Evolutionary conservation across 441 rosid genomes (phyloP).

Genomic region (Syzygium syzygioides): DNA sequence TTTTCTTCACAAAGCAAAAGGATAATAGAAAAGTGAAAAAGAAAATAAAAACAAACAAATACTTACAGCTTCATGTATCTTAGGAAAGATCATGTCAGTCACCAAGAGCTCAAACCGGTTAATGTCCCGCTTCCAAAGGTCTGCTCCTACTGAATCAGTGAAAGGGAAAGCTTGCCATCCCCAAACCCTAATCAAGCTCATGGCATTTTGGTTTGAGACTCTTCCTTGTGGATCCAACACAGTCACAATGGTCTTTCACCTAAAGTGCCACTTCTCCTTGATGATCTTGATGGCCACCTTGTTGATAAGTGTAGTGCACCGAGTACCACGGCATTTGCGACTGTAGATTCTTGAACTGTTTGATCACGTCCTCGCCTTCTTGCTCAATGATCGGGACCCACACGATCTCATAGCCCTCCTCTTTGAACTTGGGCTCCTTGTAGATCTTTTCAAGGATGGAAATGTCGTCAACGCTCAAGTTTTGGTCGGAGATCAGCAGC

Average conservation of each 20-base stretch:
- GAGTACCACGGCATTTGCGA: constrained; percentile 9
- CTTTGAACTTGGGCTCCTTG: background rate
- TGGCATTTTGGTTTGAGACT: background rate
- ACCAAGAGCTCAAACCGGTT: background rate
- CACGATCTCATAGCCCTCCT: background rate
- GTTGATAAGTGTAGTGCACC: background rate
- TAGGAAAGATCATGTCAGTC: background rate
- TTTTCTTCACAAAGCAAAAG: too few species aligned
- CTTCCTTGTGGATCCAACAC: constrained; percentile 3
- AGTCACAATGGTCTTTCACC: background rate
- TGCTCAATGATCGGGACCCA: background rate
- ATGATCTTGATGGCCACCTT: background rate
- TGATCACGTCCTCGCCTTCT: background rate
- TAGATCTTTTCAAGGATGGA: background rate
- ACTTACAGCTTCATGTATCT: too few species aligned
- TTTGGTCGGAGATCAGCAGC: too few species aligned
- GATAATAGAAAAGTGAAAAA: too few species aligned
- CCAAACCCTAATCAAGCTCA: background rate
- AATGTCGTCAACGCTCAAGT: background rate
- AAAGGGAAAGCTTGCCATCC: background rate
- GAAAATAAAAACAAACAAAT: too few species aligned
- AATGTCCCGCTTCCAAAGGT: background rate
- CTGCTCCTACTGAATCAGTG: background rate
- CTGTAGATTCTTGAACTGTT: background rate
- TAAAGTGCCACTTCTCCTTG: constrained; percentile 2